Evolutionary conservation across 169 alveolate species (phyloP).

Genomic region (Ichthyophthirius multifiliis): DNA sequence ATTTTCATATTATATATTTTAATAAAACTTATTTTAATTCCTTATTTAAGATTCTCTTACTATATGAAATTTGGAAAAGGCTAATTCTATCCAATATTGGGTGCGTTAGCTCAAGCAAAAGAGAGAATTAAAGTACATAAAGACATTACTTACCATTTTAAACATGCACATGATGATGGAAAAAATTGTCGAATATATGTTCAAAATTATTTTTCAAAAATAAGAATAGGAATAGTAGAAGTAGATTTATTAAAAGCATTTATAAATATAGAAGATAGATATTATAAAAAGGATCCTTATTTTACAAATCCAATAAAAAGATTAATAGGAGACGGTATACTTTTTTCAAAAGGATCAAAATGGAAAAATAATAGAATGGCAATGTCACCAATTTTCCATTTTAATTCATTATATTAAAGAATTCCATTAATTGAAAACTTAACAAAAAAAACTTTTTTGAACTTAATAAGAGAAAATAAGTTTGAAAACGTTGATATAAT

Average conservation of each 20-base stretch:
- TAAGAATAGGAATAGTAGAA: not conserved
- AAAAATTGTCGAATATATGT: not conserved
- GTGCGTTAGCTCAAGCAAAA: not conserved
- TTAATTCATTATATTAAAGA: not conserved
- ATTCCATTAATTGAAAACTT: not conserved
- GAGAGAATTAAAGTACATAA: not conserved
- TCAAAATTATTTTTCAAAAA: not conserved
- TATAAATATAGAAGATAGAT: not conserved
- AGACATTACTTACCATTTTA: not conserved
- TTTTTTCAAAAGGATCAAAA: not conserved
- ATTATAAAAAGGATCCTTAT: not conserved
- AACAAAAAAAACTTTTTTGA: not conserved
- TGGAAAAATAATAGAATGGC: constrained; percentile 1
- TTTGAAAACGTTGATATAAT: not conserved
- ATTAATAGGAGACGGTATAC: not conserved
- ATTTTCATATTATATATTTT: not conserved
- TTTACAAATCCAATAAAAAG: not conserved
- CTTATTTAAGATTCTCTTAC: not conserved
- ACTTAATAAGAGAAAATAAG: not conserved
- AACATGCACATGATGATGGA: not conserved
- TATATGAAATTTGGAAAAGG: not conserved
- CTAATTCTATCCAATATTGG: not conserved
- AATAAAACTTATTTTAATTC: not conserved
- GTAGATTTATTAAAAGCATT: not conserved
- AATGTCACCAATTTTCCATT: not conserved